Base-by-base conservation (phyloP, 2,329 filamentous ascomycete species). In the Hymenoscyphus fraxineus region DNA sequence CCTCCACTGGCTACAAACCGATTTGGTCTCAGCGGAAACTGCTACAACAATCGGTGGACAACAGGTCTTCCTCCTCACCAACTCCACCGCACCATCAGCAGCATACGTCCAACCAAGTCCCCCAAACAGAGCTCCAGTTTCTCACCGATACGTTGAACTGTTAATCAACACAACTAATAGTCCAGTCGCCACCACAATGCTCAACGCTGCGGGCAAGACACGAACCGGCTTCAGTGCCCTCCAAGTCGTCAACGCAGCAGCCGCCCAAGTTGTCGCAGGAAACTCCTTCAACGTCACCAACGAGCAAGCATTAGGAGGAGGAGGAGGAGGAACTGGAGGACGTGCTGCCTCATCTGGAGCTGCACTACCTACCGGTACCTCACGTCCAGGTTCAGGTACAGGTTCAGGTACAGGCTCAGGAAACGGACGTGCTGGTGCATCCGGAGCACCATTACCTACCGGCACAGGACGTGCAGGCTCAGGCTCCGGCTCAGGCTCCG, bases 1-100 rank as follows among this genome's bases (percentile, higher is more conserved):
- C 51, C 71, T 74, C 51, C 72, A 74, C 62, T 74, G 72, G 72
- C 67, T 74, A 64, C 72, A 74, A 65, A 38, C 69, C n/a, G 70
- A 66, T 22, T 62, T 72, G 15, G 64, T 62, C n/a, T 73, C 71
- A 1, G 58, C 71, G 19, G 62, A 63, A n/a, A 65, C 66, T 1
- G 64, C 60, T 1, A 67, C 68, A 1, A 71, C 65, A 0, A 66
- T 74, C n/a, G 70, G 40, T 9, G 72, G 72, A 1, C 57, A 66
- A 3, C 61, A 61, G 31, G 58, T 71, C 13, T 74, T 66, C 64
- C 65, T 67, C n/a, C 64, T 74, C 9, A 55, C 44, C 35, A 73
- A 73, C 59, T 60, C 56, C 7, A 57, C 41, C 2, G 57, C 70
- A 6, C 69, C 71, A 9, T 56, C 70, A 16, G 72, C 71, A 1